Evolutionary conservation across 805 yeast genomes (phyloP).

Genomic region (Candida tammaniensis): DNA sequence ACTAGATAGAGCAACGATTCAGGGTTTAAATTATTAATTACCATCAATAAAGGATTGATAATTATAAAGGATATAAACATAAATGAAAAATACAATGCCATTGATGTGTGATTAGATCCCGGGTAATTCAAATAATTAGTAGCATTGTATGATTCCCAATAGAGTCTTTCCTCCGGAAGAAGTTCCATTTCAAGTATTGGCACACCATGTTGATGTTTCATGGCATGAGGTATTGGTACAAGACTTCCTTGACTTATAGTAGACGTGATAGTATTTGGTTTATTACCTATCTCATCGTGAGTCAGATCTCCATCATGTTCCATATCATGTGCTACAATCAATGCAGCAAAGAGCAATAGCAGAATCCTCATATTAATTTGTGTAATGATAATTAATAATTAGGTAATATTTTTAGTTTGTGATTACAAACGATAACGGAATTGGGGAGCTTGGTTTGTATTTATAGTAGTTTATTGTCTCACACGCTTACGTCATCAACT

Average conservation of each 20-base stretch:
- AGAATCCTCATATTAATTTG: neutral
- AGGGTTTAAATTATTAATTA: constrained; percentile 58
- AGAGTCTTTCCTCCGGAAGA: constrained; percentile 67
- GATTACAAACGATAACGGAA: no score
- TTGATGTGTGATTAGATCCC: constrained; percentile 46
- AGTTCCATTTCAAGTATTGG: constrained; percentile 70
- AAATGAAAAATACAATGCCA: constrained; percentile 53
- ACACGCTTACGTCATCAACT: no score
- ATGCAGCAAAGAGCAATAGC: neutral
- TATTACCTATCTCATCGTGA: no score
- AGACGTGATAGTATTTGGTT: no score
- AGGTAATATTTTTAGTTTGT: no score
- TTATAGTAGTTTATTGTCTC: no score
- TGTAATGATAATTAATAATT: no score
- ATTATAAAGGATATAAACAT: constrained; percentile 45
- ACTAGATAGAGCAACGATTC: constrained; percentile 52
- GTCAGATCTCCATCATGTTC: no score
- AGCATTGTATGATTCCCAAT: constrained; percentile 78
- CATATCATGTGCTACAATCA: constrained; percentile 6
- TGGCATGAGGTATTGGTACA: constrained; percentile 34
- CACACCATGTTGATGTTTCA: constrained; percentile 58
- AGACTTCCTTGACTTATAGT: neutral
- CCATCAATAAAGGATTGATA: constrained; percentile 66
- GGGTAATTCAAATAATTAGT: constrained; percentile 66
- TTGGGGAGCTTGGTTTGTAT: no score